Evolutionary conservation across 129 eudicot genomes (phyloP).

Genomic region (Artemisia argyi): DNA sequence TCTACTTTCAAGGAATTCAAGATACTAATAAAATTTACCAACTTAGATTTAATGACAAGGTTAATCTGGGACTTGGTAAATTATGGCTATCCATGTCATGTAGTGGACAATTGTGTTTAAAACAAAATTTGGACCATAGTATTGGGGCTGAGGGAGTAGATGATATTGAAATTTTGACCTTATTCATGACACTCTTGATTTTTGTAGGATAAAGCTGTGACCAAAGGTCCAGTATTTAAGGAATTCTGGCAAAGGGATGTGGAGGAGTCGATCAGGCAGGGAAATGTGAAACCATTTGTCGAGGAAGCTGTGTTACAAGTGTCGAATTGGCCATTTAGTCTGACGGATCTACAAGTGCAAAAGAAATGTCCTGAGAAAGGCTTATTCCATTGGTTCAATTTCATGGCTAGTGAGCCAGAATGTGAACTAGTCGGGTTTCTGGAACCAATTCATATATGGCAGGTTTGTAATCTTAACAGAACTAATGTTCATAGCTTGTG

Average conservation of each 20-base stretch:
- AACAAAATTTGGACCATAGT: too few species aligned
- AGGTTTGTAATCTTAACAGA: slow-evolving; percentile 45
- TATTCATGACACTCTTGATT: slow-evolving; percentile 10
- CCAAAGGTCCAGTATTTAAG: slow-evolving; percentile 51
- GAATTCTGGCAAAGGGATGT: slow-evolving; percentile 80
- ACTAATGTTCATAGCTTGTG: not conserved
- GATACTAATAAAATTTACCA: too few species aligned
- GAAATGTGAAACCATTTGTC: slow-evolving; percentile 55
- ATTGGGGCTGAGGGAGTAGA: too few species aligned
- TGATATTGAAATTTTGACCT: slow-evolving; percentile 7
- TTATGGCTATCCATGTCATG: too few species aligned
- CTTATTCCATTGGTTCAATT: slow-evolving; percentile 64
- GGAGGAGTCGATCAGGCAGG: slow-evolving; percentile 77
- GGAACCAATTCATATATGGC: slow-evolving; percentile 96
- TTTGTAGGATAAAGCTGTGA: slow-evolving; percentile 65
- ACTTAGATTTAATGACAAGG: too few species aligned
- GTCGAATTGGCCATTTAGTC: slow-evolving; percentile 72
- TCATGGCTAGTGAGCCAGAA: slow-evolving; percentile 55
- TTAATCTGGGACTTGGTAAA: too few species aligned
- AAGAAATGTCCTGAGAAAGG: slow-evolving; percentile 71
- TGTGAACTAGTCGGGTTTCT: slow-evolving; percentile 73
- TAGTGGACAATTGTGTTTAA: too few species aligned
- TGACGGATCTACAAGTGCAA: slow-evolving; percentile 66
- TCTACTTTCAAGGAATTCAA: too few species aligned
- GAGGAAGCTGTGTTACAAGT: slow-evolving; percentile 81